These are phyloP conservation scores for Diplodia seriata DNA, from an alignment of 2,329 filamentous ascomycete genomes.

Conservation along the genomic window DNA sequence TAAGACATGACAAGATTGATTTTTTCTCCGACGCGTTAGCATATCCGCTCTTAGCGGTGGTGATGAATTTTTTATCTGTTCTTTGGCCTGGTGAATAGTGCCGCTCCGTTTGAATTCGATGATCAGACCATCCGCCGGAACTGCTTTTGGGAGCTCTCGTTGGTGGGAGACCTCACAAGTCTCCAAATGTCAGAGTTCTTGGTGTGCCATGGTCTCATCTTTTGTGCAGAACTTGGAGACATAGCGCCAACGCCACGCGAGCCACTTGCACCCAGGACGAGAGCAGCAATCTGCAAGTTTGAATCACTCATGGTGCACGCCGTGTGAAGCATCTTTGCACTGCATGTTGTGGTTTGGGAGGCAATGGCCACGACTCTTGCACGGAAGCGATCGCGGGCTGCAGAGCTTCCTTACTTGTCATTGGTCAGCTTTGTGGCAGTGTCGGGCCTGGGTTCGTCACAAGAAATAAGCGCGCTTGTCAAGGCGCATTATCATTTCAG, in stretches of 20 bases:
- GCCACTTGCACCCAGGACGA: not conserved
- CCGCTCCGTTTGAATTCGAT: too few species aligned
- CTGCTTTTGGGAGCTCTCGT: too few species aligned
- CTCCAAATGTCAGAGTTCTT: not conserved
- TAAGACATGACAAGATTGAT: not conserved
- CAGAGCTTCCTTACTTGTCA: too few species aligned
- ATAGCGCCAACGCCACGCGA: not conserved
- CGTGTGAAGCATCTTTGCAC: not conserved
- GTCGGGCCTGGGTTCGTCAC: too few species aligned
- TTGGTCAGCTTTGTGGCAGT: too few species aligned
- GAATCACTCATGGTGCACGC: not conserved
- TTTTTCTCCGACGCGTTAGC: not conserved
- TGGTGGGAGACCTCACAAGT: not conserved
- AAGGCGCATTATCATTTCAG: too few species aligned
- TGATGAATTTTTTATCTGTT: not conserved
- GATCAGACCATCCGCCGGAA: too few species aligned
- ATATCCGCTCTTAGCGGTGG: not conserved
- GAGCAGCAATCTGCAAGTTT: not conserved
- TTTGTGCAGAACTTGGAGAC: not conserved
- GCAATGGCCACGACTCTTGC: too few species aligned
- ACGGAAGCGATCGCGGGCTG: too few species aligned
- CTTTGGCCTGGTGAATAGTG: too few species aligned
- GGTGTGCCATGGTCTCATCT: not conserved
- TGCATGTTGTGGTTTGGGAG: not conserved
- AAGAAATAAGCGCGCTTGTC: too few species aligned